Conservation (phyloP, 2,329 filamentous ascomycete genomes). For the Macrophomina phaseolina region DNA sequence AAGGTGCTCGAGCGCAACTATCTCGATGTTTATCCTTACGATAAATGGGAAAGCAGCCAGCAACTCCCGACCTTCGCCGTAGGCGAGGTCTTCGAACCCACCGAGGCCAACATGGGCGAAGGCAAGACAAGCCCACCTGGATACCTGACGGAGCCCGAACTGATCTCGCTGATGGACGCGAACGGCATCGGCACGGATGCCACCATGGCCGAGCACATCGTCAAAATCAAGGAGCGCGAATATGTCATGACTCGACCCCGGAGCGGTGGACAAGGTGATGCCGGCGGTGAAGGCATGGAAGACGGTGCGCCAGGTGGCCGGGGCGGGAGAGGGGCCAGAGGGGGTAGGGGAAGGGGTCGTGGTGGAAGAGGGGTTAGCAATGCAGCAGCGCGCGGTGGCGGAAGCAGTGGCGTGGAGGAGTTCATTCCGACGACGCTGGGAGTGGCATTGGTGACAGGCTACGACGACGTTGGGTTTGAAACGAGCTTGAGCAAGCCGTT, state of each 20-base stretch:
- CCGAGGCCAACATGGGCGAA: slow-evolving; percentile 85
- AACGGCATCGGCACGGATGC: slow-evolving; percentile 98
- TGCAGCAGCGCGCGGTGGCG: slow-evolving; percentile 44
- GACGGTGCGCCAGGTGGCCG: slow-evolving; percentile 42
- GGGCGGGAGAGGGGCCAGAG: slow-evolving; percentile 43
- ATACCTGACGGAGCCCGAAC: slow-evolving; percentile 92
- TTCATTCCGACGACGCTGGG: slow-evolving; percentile 93
- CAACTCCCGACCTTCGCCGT: slow-evolving; percentile 79
- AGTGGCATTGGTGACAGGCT: slow-evolving; percentile 89
- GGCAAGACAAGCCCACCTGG: slow-evolving; percentile 86
- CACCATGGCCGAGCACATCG: slow-evolving; percentile 98
- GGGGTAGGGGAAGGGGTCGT: slow-evolving; percentile 39
- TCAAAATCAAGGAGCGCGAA: slow-evolving; percentile 87
- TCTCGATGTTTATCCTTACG: slow-evolving; percentile 93
- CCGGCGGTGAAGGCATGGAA: slow-evolving; percentile 42
- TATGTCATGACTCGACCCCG: slow-evolving; percentile 75
- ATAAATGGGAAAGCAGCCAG: slow-evolving; percentile 90
- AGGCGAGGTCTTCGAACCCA: slow-evolving; percentile 84
- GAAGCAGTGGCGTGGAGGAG: slow-evolving; percentile 67
- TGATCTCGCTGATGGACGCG: slow-evolving; percentile 96
- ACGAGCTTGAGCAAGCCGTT: slow-evolving; percentile 95
- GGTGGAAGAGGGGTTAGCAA: slow-evolving; percentile 30
- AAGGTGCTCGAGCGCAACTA: slow-evolving; percentile 90
- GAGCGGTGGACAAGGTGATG: slow-evolving; percentile 42
- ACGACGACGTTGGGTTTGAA: slow-evolving; percentile 91